Evolutionary conservation across 306 rosid species (phyloP).

Genomic region (Hippophae gyantsensis): DNA sequence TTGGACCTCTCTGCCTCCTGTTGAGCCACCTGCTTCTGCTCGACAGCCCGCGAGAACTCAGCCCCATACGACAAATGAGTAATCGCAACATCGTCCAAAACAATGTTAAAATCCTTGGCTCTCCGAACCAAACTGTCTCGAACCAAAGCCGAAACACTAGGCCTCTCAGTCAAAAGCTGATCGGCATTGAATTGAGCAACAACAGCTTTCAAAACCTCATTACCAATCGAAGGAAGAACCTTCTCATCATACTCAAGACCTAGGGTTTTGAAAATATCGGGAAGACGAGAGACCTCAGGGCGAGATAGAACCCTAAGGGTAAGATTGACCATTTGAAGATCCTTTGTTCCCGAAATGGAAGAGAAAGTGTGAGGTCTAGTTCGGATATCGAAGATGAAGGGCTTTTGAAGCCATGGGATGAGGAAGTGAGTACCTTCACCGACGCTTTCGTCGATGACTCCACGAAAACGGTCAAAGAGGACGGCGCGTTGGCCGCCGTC

Average conservation of each 20-base stretch:
- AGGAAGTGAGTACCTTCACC: constrained; percentile 70
- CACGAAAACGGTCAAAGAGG: constrained; percentile 76
- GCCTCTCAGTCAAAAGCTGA: constrained; percentile 38
- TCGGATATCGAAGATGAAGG: constrained; percentile 22
- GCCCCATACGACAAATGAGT: too few relatives aligned
- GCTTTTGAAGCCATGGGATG: constrained; percentile 83
- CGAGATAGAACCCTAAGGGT: constrained; percentile 72
- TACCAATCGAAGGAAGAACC: constrained; percentile 78
- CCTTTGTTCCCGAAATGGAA: too few relatives aligned
- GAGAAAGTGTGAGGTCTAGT: too few relatives aligned
- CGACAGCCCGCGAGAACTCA: too few relatives aligned
- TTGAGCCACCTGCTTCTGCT: too few relatives aligned
- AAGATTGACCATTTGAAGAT: constrained; percentile 37
- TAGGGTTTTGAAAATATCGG: constrained; percentile 55
- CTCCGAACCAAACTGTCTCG: constrained; percentile 56
- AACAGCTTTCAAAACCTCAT: constrained; percentile 65
- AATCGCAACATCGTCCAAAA: too few relatives aligned
- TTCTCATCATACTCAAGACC: constrained; percentile 88
- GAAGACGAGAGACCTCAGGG: constrained; percentile 51
- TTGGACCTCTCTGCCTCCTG: too few relatives aligned
- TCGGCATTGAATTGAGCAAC: too few relatives aligned
- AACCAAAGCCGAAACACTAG: constrained; percentile 67
- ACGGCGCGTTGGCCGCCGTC: constrained; percentile 91
- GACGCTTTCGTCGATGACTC: constrained; percentile 49
- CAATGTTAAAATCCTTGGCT: constrained; percentile 51